Evolutionary conservation across 1,284 basidiomycete species (phyloP), one percentile per base, ranked within the genome.

Genomic region (Irpex sp.): DNA sequence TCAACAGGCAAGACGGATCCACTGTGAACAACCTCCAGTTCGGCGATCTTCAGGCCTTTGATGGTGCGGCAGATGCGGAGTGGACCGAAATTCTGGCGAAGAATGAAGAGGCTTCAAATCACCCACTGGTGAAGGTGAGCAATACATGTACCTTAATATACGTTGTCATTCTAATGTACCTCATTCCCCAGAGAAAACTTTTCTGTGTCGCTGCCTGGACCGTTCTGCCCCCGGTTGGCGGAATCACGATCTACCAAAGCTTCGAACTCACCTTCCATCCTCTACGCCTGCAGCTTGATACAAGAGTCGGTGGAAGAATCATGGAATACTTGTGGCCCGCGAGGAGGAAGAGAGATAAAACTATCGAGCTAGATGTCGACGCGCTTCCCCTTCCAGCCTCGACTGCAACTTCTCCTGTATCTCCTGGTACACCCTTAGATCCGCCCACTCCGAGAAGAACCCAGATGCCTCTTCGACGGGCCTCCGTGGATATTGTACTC

Each of bases 31-130:
- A 89, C 57, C 75, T 97, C 58, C 80, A 83, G 16, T 82, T 97
- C 53, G 83, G 85, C 9, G 88, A 97, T 71, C 76, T 98, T 9
- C 84, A 86, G 63, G 96, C 93, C 2, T 91, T 96, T 67, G 96
- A 98, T 75, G 92, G 91, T 36, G 89, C 91, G 51, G 87, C 88
- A 1, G 82, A 91, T 70, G 93, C 94, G 1, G 73, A 88, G 57
- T 98, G 94, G 83, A 82, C 91, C 4, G 95, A 98, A 72, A 96
- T 98, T 60, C 77, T 98, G 58, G 83, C 88, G 18, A 91, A 94
- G 71, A 77, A 86, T 61, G 81, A 85, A 57, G 88, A 90, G 63
- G 84, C 86, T 37, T 75, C 80, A 4, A 86, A 80, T 64, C 87
- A 90, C 71, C 84, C 86, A 5, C 77, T 88, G 62, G 76, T 81